phyloP scores from a whole-genome alignment of 768 basidiomycete species.

The Termitomyces heimii region DNA sequence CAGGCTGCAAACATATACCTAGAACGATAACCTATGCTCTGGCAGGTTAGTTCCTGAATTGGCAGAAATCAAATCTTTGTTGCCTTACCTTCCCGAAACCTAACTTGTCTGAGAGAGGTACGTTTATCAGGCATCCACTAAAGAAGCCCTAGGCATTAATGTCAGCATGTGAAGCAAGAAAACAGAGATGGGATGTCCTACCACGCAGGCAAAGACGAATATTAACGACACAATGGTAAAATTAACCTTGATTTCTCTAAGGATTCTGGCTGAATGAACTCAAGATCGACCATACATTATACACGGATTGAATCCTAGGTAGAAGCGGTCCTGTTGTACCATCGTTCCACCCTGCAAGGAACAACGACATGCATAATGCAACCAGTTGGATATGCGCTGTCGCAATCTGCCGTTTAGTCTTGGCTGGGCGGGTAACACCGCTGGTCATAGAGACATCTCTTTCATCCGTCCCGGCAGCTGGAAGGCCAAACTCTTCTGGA shows the following conservation, averaged over 20 bases:
- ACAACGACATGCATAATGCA: constrained; percentile 49
- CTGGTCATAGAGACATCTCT: not conserved
- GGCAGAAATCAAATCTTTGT: not conserved
- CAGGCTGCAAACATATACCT: constrained; percentile 10
- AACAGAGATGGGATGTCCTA: constrained; percentile 13
- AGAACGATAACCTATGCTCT: constrained; percentile 18
- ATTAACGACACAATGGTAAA: constrained; percentile 41
- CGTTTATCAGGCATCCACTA: constrained; percentile 23
- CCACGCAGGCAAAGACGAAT: constrained; percentile 34
- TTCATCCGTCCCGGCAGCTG: not conserved
- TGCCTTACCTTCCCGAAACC: constrained; percentile 27
- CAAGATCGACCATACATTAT: constrained; percentile 26
- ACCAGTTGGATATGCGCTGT: constrained; percentile 40
- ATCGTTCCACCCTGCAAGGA: constrained; percentile 76
- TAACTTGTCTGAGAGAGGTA: constrained; percentile 20
- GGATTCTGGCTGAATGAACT: constrained; percentile 12
- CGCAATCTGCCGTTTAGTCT: constrained; percentile 17
- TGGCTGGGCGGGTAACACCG: not conserved
- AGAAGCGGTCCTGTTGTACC: constrained; percentile 69
- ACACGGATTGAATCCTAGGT: constrained; percentile 61
- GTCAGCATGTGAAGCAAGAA: not conserved
- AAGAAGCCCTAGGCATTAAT: constrained; percentile 21
- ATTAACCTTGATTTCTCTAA: constrained; percentile 28
- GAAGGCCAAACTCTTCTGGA: not conserved
- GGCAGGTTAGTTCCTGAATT: not conserved